phyloP scores from a whole-genome alignment of 2,329 filamentous ascomycete species.

The Neospermospora avenae region DNA sequence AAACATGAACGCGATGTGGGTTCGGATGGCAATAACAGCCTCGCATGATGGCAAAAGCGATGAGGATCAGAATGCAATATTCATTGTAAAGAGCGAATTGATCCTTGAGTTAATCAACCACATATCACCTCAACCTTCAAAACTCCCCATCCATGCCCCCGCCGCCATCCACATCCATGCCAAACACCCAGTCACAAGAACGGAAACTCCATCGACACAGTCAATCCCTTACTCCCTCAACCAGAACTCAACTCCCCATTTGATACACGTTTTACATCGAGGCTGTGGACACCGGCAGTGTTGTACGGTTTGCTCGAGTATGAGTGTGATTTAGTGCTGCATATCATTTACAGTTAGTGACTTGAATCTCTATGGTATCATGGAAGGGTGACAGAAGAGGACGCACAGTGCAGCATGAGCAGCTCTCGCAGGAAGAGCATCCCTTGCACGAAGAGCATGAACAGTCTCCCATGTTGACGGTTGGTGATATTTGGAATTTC shows the following conservation, averaged over 20 bases:
- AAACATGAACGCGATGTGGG: too few species aligned
- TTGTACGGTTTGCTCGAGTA: background rate
- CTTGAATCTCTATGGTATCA: background rate
- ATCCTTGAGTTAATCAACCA: too few species aligned
- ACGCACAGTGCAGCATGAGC: slow-evolving; percentile 9
- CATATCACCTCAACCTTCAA: too few species aligned
- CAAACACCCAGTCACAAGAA: background rate
- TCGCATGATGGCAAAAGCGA: too few species aligned
- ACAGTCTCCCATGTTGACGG: slow-evolving; percentile 2
- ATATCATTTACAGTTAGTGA: background rate
- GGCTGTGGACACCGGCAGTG: background rate
- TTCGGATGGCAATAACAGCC: too few species aligned
- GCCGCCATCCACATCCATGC: background rate
- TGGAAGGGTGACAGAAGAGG: background rate
- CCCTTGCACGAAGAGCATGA: background rate
- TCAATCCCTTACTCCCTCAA: background rate
- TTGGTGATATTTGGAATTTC: background rate
- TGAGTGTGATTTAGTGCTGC: background rate
- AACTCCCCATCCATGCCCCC: background rate
- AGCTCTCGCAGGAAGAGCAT: slow-evolving; percentile 3
- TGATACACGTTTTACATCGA: too few species aligned
- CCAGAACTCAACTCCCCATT: background rate
- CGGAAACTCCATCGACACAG: too few species aligned
- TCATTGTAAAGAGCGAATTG: too few species aligned
- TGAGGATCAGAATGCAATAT: too few species aligned